Evolutionary conservation across 345 rosid species (phyloP), one percentile per base, ranked within the genome.

Genomic region (Gossypium bickii): DNA sequence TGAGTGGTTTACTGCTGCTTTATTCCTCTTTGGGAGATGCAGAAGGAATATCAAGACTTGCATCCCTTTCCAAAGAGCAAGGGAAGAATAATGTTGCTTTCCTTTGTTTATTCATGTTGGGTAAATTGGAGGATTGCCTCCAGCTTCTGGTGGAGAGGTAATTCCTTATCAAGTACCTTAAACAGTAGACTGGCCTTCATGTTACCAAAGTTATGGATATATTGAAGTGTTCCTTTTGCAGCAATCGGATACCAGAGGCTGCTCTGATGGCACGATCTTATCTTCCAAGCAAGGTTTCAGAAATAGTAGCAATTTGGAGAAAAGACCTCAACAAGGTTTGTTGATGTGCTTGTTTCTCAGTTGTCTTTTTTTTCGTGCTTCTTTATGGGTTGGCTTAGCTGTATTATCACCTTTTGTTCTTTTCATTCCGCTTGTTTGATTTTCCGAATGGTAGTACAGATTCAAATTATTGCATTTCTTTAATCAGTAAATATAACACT

Each of bases 231-330:
- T 78, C 75, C 71, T 74, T 59, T 74, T 84, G 80, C 84, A 95
- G 99, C 79, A 93, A 93, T 81, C 97, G 99, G 84, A 90, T 93
- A 86, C 99, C 99, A 9, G 98, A 95, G 86, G 99, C 99, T 87
- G 98, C 99, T 81, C 82, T 95, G 80, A 91, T 95, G 97, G 99
- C 98, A 45, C 85, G 99, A 71, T 93, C 98, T 62, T 95, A 93
- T 82, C 94, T 95, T 80, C 99, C 98, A 62, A 93, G 98, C 89
- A 95, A 93, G 84, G 99, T 91, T 79, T 89, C 99, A 25, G 97
- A 93, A 84, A 93, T 93, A 78, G 91, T 92, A 52, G 90, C 97
- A 72, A 86, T 91, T 73, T 96, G 99, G 99, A 96, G 97, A 83
- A 96, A 96, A 79, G 97, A 96, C 80, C 94, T 93, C 55, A 86